Evolutionary conservation across 176 grass and related monocot species (phyloP).

Genomic region (Oryza coarctata): DNA sequence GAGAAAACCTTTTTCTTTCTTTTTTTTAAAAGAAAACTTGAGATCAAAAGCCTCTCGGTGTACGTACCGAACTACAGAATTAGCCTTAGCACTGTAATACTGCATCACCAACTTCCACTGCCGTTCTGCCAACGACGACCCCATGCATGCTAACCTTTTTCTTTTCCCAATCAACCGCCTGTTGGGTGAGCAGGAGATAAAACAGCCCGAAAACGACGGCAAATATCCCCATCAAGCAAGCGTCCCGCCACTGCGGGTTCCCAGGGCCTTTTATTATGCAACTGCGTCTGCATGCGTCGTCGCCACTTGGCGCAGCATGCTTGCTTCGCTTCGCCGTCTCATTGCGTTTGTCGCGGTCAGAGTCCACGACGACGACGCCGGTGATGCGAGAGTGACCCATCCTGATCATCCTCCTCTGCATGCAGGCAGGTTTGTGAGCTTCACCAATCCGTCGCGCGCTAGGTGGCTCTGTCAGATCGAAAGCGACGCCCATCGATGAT

Average conservation of each 20-base stretch:
- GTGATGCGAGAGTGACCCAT: background rate
- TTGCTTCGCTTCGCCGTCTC: constrained; percentile 48
- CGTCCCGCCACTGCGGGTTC: constrained; percentile 8
- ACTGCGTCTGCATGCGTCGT: background rate
- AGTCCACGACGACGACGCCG: constrained; percentile 31
- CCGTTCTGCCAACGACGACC: background rate
- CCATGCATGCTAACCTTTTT: background rate
- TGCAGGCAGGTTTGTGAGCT: background rate
- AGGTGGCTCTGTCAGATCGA: background rate
- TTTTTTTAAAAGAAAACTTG: no score
- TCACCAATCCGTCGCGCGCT: background rate
- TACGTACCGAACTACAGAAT: no score
- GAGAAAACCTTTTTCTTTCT: no score
- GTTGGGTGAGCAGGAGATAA: background rate
- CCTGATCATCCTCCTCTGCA: background rate
- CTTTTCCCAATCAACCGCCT: background rate
- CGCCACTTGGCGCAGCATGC: background rate
- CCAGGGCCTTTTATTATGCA: background rate
- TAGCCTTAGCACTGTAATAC: background rate
- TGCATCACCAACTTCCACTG: background rate
- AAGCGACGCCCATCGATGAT: background rate
- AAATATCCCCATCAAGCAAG: background rate
- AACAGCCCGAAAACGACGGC: background rate
- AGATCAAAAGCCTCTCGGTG: no score
- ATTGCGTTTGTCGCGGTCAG: constrained; percentile 37